Evolutionary conservation across 768 basidiomycete species (phyloP).

Genomic region (Boletus edulis): DNA sequence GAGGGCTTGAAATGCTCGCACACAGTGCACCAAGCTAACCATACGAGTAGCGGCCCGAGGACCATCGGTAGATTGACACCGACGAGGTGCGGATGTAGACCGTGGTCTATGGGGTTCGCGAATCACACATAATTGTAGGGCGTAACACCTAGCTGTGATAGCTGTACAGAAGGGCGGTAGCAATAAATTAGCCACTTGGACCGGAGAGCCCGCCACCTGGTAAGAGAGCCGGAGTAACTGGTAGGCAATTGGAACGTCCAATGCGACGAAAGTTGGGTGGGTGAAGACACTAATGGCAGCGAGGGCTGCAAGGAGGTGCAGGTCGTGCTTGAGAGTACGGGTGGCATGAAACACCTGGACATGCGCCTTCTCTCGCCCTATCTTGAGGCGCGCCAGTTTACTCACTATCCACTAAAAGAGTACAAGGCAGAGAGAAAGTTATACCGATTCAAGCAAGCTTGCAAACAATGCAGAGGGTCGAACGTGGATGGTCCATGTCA

Average conservation of each 20-base stretch:
- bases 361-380: neutral
- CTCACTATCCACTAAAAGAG: conserved; percentile 20
- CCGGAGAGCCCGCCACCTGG: conserved; percentile 8
- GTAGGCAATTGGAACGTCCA: conserved; percentile 31
- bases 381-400: neutral
- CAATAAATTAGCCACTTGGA: conserved; percentile 6
- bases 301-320: conserved; percentile 27
- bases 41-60: conserved; percentile 34
- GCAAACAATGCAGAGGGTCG: conserved; percentile 43
- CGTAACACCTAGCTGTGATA: conserved; percentile 22
- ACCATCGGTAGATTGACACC: conserved; percentile 40
- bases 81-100: conserved; percentile 38
- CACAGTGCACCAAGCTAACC: conserved; percentile 17
- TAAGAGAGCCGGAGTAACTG: conserved; percentile 21
- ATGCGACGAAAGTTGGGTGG: conserved; percentile 36
- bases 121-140: conserved; percentile 39
- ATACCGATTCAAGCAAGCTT: conserved; percentile 35
- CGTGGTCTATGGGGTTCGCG: conserved; percentile 37
- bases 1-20: conserved; percentile 2
- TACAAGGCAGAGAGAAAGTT: conserved; percentile 31
- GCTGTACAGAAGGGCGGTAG: conserved; percentile 20
- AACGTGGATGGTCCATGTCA: conserved; percentile 36
- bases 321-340: conserved; percentile 8
- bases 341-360: neutral
- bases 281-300: conserved; percentile 32